Conservation (phyloP, 2,329 filamentous ascomycete species). For the Cladobotryum protrusum region DNA sequence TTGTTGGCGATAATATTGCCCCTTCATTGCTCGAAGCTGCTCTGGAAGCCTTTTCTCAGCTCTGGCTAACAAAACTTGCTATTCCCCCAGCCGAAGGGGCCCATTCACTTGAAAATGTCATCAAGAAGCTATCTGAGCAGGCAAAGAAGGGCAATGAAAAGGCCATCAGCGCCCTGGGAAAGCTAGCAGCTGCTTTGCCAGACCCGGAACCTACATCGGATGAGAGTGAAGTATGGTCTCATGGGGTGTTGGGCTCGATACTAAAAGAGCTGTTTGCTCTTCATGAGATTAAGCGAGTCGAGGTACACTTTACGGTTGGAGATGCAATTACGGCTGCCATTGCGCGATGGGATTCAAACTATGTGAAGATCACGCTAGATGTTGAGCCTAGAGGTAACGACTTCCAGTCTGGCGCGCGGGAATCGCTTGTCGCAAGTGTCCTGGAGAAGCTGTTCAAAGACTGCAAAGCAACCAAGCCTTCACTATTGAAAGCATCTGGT, state of each 20-base stretch:
- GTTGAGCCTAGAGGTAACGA: constrained; percentile 49
- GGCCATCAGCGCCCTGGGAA: constrained; percentile 74
- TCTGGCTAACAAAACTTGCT: constrained; percentile 41
- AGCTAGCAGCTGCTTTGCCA: constrained; percentile 53
- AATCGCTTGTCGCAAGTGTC: constrained; percentile 43
- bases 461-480: constrained; percentile 80
- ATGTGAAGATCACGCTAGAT: constrained; percentile 68
- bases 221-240: constrained; percentile 25
- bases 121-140: constrained; percentile 57
- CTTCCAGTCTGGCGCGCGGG: constrained; percentile 33
- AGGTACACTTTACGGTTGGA: constrained; percentile 85
- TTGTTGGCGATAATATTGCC: constrained; percentile 24
- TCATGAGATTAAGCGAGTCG: constrained; percentile 77
- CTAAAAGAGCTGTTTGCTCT: constrained; percentile 65
- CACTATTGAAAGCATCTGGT: constrained; percentile 82
- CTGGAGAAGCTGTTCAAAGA: constrained; percentile 70
- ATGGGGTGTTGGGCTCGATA: constrained; percentile 45
- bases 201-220: constrained; percentile 10
- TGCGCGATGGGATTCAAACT: constrained; percentile 76
- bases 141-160: constrained; percentile 77
- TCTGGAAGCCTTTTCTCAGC: constrained; percentile 39
- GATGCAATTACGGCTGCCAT: constrained; percentile 77
- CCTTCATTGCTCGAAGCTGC: constrained; percentile 38
- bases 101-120: constrained; percentile 38
- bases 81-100: constrained; percentile 25